Percentiles rank a stretch among this genome's conserved stretches.
phyloP scores from a whole-genome alignment of 2,329 filamentous ascomycete species.

The Venturia effusa region DNA sequence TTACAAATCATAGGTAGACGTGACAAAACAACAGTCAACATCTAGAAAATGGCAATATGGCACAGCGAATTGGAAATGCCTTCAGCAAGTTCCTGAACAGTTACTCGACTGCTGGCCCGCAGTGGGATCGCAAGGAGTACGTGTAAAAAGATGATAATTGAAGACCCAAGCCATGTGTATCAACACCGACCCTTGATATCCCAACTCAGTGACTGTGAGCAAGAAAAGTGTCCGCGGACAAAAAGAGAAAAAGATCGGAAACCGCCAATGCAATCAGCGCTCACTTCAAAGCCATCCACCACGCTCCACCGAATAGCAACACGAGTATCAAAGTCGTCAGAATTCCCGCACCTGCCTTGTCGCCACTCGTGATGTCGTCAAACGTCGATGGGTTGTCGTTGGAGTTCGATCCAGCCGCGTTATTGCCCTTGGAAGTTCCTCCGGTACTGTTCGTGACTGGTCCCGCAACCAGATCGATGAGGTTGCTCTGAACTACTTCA shows the following conservation, averaged over 20 bases:
- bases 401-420: constrained; percentile 13
- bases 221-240: neutral
- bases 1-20: no score
- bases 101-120: neutral
- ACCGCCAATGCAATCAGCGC: neutral
- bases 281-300: constrained; percentile 35
- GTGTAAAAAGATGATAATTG: neutral
- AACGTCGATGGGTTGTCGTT: constrained; percentile 16
- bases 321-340: constrained; percentile 48
- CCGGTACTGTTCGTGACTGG: constrained; percentile 40
- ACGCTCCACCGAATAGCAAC: constrained; percentile 43
- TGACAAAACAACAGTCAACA: neutral
- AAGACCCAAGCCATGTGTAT: neutral
- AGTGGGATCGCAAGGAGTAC: neutral
- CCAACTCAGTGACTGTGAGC: neutral
- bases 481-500: constrained; percentile 38
- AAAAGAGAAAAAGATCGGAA: neutral
- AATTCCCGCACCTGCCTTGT: constrained; percentile 59
- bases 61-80: neutral
- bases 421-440: constrained; percentile 39
- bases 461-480: constrained; percentile 22
- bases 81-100: neutral
- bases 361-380: constrained; percentile 28
- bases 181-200: constrained; percentile 3
- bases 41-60: neutral